Percentiles rank a stretch among this genome's conserved stretches.
These are phyloP conservation scores for Fusarium bulbicola DNA, from an alignment of 2,329 filamentous ascomycete genomes.

Conservation along the genomic window DNA sequence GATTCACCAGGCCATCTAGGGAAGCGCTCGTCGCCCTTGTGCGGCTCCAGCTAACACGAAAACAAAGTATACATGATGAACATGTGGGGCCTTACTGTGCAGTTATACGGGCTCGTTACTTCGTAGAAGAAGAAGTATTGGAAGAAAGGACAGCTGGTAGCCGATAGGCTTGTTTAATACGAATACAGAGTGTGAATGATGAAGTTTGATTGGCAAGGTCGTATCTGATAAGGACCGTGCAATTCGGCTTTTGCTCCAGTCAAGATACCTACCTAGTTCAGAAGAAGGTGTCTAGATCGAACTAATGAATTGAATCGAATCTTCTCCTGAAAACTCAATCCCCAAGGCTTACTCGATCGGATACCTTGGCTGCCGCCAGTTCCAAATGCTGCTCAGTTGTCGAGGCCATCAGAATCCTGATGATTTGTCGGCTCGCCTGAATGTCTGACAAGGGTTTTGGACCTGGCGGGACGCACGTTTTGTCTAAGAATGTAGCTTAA, in stretches of 20 bases:
- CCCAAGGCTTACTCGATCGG: background rate
- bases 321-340: background rate
- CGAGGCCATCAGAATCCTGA: background rate
- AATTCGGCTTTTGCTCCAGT: background rate
- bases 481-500: no score
- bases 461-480: slow-evolving; percentile 2
- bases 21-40: background rate
- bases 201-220: background rate
- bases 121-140: background rate
- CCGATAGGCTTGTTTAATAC: background rate
- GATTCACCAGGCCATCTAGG: background rate
- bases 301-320: background rate
- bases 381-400: background rate
- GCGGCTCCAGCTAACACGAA: background rate
- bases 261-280: background rate
- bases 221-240: background rate
- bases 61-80: background rate
- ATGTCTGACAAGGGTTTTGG: slow-evolving; percentile 7
- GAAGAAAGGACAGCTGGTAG: background rate
- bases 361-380: background rate
- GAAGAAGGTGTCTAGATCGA: background rate
- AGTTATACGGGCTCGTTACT: background rate
- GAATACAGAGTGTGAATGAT: background rate
- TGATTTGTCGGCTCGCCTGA: background rate
- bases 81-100: background rate